Conservation (phyloP, 2,329 filamentous ascomycete species). For the Xylaria sp. region DNA sequence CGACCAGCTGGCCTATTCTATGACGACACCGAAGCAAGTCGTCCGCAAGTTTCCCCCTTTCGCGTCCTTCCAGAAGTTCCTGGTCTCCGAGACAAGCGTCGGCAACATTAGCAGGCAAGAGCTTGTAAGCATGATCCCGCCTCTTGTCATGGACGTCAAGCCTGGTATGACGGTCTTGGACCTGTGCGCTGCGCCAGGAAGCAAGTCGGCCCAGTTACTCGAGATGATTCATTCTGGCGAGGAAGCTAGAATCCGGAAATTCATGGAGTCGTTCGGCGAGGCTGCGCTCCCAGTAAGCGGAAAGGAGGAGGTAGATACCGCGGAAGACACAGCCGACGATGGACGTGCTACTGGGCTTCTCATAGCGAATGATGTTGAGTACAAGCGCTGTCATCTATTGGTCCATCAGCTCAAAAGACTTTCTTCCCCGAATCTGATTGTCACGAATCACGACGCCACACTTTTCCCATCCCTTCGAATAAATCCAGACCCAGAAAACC, state of each 20-base stretch:
- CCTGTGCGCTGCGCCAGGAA: slow-evolving; percentile 95
- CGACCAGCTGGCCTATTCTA: slow-evolving; percentile 93
- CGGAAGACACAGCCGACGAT: slow-evolving; percentile 73
- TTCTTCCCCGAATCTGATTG: slow-evolving; percentile 94
- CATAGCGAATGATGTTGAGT: slow-evolving; percentile 96
- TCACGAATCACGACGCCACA: slow-evolving; percentile 97
- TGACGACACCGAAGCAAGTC: slow-evolving; percentile 97
- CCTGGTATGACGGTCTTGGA: slow-evolving; percentile 95
- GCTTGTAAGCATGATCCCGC: slow-evolving; percentile 98
- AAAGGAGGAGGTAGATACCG: slow-evolving; percentile 67
- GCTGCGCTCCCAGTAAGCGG: slow-evolving; percentile 36
- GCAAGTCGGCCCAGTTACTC: slow-evolving; percentile 94
- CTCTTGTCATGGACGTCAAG: slow-evolving; percentile 88
- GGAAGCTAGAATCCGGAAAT: slow-evolving; percentile 82
- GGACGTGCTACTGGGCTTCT: slow-evolving; percentile 91
- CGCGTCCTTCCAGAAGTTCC: slow-evolving; percentile 94
- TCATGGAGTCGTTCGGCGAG: slow-evolving; percentile 68
- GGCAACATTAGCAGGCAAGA: slow-evolving; percentile 98
- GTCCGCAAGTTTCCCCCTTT: slow-evolving; percentile 94
- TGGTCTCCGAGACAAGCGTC: slow-evolving; percentile 95
- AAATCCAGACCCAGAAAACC: slow-evolving; percentile 67
- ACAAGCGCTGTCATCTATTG: slow-evolving; percentile 96
- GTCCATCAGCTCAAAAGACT: slow-evolving; percentile 98
- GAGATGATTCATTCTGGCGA: slow-evolving; percentile 95
- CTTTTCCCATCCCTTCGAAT: slow-evolving; percentile 93